A percentile compares a stretch with the other conserved stretches of the same genome.
These are phyloP conservation scores for Penicillium digitatum DNA, from an alignment of 2,329 filamentous ascomycete species.

Conservation along the genomic window DNA sequence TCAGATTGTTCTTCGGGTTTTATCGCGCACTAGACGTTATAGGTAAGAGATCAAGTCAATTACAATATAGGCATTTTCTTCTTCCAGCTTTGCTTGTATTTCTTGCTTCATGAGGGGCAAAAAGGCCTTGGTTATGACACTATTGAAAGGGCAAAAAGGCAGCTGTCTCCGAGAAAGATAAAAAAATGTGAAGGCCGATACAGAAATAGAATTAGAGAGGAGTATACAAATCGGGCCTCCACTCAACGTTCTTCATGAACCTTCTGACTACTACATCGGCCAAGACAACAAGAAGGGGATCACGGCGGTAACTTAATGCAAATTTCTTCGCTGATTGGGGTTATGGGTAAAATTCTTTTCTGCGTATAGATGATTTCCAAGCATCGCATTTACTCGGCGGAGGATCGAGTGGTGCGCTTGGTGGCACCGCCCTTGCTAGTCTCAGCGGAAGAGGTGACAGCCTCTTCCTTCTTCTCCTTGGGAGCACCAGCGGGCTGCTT, in stretches of 20 bases:
- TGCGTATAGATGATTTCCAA: slow-evolving; percentile 1
- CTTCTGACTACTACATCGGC: neutral
- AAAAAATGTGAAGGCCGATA: neutral
- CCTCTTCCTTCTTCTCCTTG: slow-evolving; percentile 64
- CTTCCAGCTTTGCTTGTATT: neutral
- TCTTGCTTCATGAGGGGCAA: neutral
- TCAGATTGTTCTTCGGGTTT: neutral
- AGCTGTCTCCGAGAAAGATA: neutral
- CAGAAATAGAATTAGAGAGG: slow-evolving; percentile 1
- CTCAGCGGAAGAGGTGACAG: slow-evolving; percentile 58
- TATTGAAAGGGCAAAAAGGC: neutral
- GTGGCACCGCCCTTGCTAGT: slow-evolving; percentile 70
- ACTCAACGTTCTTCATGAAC: neutral
- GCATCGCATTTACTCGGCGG: slow-evolving; percentile 33
- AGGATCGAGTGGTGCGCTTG: slow-evolving; percentile 55
- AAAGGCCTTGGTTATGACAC: neutral
- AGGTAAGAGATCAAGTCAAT: neutral
- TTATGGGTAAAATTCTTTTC: slow-evolving; percentile 13
- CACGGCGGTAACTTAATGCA: slow-evolving; percentile 6
- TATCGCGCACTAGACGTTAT: neutral
- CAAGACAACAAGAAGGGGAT: slow-evolving; percentile 7
- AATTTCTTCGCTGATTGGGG: slow-evolving; percentile 9
- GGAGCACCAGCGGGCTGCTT: slow-evolving; percentile 65
- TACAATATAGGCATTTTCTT: neutral
- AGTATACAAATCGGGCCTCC: slow-evolving; percentile 10